Conservation (phyloP, 2,329 filamentous ascomycete genomes). For the Pseudohalonectria lignicola region DNA sequence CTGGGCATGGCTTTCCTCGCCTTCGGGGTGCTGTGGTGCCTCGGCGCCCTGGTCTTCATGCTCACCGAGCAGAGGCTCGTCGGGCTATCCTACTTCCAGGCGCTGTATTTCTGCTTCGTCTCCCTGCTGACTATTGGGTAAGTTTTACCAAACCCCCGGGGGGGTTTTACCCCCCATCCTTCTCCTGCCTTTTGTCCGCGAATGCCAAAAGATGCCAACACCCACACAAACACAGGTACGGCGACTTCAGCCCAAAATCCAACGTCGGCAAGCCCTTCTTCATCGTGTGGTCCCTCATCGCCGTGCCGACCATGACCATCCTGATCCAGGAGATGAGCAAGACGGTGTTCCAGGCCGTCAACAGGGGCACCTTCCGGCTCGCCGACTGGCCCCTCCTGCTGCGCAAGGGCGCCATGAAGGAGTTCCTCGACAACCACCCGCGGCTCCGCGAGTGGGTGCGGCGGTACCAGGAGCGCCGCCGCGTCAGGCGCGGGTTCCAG, state of each 20-base stretch:
- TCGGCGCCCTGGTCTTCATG: slow-evolving; percentile 57
- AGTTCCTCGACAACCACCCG: slow-evolving; percentile 35
- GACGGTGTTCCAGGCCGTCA: slow-evolving; percentile 52
- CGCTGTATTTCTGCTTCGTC: slow-evolving; percentile 60
- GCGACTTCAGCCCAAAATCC: slow-evolving; percentile 51
- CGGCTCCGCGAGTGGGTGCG: slow-evolving; percentile 25
- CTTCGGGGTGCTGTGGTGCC: slow-evolving; percentile 53
- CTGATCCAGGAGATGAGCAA: slow-evolving; percentile 53
- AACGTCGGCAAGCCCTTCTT: slow-evolving; percentile 61
- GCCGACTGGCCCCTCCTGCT: slow-evolving; percentile 59
- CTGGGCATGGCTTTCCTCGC: slow-evolving; percentile 44
- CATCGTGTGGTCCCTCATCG: slow-evolving; percentile 58
- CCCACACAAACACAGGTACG: slow-evolving; percentile 29
- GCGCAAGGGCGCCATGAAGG: slow-evolving; percentile 42
- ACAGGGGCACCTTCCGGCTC: slow-evolving; percentile 46
- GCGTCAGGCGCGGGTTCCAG: slow-evolving; percentile 22
- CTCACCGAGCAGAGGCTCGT: slow-evolving; percentile 40
- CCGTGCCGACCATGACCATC: slow-evolving; percentile 61
- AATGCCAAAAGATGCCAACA: not conserved
- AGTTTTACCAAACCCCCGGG: not conserved
- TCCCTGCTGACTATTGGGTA: slow-evolving; percentile 54
- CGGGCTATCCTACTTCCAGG: slow-evolving; percentile 49
- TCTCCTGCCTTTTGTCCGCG: not conserved
- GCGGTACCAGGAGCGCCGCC: slow-evolving; percentile 26
- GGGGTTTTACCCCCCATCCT: not conserved